Evolutionary conservation across 768 basidiomycete genomes (phyloP).

Genomic region (Psilocybe cyanescens): DNA sequence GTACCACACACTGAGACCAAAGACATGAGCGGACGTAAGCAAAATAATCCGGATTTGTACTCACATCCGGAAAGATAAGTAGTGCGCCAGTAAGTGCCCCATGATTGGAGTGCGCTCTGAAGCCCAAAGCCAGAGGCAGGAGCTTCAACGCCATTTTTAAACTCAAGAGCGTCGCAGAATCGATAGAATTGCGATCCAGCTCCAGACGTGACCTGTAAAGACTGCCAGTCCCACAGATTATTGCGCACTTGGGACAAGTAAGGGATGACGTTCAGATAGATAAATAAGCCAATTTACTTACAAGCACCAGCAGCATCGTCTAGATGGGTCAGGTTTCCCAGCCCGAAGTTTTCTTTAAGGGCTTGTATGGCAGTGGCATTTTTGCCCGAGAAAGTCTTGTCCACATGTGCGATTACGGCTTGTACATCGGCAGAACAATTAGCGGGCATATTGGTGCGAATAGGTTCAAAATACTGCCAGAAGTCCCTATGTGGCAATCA

Average conservation of each 20-base stretch:
- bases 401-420: slow-evolving; percentile 63
- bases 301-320: slow-evolving; percentile 70
- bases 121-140: slow-evolving; percentile 63
- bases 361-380: slow-evolving; percentile 50
- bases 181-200: slow-evolving; percentile 51
- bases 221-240: slow-evolving; percentile 73
- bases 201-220: slow-evolving; percentile 54
- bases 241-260: slow-evolving; percentile 45
- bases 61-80: slow-evolving; percentile 50
- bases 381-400: slow-evolving; percentile 52
- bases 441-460: slow-evolving; percentile 65
- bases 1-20: slow-evolving; percentile 52
- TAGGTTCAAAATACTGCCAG: slow-evolving; percentile 77
- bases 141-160: slow-evolving; percentile 57
- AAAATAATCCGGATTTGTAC: slow-evolving; percentile 21
- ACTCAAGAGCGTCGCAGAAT: slow-evolving; percentile 73
- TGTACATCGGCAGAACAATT: slow-evolving; percentile 80
- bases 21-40: background rate
- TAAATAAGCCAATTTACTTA: slow-evolving; percentile 26
- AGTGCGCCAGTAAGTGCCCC: slow-evolving; percentile 61
- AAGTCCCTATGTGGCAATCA: slow-evolving; percentile 44
- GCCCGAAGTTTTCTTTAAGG: slow-evolving; percentile 63
- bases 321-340: slow-evolving; percentile 57
- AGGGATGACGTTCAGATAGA: background rate
- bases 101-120: slow-evolving; percentile 59